Conservation (phyloP, 257 asterid species). For the Solanum sejunctum region DNA sequence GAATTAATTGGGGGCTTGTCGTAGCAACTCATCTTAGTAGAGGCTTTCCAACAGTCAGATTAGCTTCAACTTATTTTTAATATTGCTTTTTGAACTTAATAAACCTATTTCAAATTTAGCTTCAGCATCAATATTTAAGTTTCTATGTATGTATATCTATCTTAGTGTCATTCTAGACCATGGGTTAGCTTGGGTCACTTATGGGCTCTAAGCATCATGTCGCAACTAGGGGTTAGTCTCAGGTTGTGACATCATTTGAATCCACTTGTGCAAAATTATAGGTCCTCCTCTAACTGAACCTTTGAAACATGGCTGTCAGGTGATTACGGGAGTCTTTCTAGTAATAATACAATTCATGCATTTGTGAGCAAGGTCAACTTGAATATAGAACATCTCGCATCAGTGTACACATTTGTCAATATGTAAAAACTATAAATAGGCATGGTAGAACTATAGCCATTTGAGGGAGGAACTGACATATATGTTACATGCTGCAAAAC, state of each 20-base stretch:
- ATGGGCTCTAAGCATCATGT: too few species aligned
- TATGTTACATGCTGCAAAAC: neutral
- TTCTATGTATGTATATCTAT: too few species aligned
- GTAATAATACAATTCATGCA: neutral
- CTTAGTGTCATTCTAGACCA: too few species aligned
- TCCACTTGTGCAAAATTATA: neutral
- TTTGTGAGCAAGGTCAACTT: neutral
- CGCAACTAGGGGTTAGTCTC: too few species aligned
- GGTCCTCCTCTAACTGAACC: neutral
- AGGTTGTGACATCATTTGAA: neutral
- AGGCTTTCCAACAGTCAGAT: too few species aligned
- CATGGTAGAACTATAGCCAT: neutral
- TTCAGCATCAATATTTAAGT: too few species aligned
- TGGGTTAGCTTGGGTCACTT: too few species aligned
- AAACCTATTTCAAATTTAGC: too few species aligned
- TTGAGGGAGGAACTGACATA: neutral
- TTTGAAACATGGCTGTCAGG: neutral
- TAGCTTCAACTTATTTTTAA: too few species aligned
- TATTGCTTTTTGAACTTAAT: too few species aligned
- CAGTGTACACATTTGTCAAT: neutral
- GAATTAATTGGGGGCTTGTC: too few species aligned
- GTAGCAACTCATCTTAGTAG: too few species aligned
- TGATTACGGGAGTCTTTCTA: neutral
- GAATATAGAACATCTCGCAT: neutral
- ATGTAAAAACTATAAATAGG: neutral